Conservation (phyloP, 352 stramenopile species). For the Phytopythium boreale region DNA sequence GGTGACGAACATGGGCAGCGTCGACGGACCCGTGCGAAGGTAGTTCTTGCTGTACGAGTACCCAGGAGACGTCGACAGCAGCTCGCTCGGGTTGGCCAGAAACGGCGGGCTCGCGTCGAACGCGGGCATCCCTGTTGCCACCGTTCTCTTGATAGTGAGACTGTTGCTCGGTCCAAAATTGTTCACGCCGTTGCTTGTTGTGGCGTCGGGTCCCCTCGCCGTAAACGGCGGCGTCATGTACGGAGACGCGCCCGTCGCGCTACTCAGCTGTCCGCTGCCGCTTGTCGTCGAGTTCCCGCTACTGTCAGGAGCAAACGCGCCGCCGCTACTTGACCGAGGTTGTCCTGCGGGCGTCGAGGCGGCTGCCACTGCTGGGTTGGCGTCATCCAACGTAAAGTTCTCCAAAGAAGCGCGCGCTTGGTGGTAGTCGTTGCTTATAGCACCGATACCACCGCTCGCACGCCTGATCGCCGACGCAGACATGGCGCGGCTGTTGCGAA, state of each 20-base stretch:
- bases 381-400: slow-evolving; percentile 59
- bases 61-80: slow-evolving; percentile 67
- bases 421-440: slow-evolving; percentile 20
- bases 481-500: slow-evolving; percentile 27
- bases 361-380: neutral
- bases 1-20: slow-evolving; percentile 50
- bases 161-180: slow-evolving; percentile 4
- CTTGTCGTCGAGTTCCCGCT: slow-evolving; percentile 7
- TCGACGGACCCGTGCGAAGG: slow-evolving; percentile 37
- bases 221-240: slow-evolving; percentile 37
- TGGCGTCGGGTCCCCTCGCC: neutral
- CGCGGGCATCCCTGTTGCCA: slow-evolving; percentile 18
- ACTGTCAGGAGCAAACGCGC: slow-evolving; percentile 9
- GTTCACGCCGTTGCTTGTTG: neutral
- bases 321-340: neutral
- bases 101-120: slow-evolving; percentile 60
- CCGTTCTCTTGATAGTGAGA: slow-evolving; percentile 6
- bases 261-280: neutral
- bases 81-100: slow-evolving; percentile 58
- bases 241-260: slow-evolving; percentile 16
- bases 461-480: slow-evolving; percentile 6
- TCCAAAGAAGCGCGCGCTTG: slow-evolving; percentile 45
- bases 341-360: neutral
- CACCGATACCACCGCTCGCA: slow-evolving; percentile 1
- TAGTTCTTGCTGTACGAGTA: slow-evolving; percentile 78